Evolutionary conservation across 2,329 filamentous ascomycete genomes (phyloP).

Genomic region (Diplodia seriata): DNA sequence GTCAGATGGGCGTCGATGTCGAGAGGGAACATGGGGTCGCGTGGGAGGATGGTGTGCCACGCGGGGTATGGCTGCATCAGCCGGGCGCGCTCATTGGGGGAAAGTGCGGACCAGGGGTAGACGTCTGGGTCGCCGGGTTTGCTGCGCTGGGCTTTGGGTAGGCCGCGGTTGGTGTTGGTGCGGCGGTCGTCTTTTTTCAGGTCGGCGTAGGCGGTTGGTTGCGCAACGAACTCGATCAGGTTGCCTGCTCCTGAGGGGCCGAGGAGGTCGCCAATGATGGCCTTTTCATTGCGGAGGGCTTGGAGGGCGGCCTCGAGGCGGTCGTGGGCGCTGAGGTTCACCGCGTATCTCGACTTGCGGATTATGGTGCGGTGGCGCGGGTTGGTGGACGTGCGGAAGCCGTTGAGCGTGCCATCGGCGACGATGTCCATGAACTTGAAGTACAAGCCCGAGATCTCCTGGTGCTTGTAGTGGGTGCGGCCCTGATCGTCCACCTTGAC

Average conservation of each 20-base stretch:
- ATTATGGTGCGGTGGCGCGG: not conserved
- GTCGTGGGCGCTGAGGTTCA: not conserved
- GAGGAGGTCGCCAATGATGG: not conserved
- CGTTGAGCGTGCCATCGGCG: not conserved
- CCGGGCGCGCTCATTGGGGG: no score
- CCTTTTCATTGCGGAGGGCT: not conserved
- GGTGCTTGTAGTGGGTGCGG: not conserved
- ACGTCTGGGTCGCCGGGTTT: not conserved
- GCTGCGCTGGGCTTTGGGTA: not conserved
- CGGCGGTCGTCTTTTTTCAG: not conserved
- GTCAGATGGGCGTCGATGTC: no score
- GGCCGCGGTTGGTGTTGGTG: not conserved
- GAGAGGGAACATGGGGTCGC: no score
- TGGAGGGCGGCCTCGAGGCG: not conserved
- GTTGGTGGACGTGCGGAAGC: not conserved
- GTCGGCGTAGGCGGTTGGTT: not conserved
- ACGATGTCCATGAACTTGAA: not conserved
- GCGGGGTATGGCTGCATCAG: not conserved
- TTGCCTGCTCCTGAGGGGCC: not conserved
- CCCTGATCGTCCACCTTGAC: not conserved
- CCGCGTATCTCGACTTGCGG: not conserved
- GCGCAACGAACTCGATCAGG: not conserved
- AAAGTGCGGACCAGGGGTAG: not conserved
- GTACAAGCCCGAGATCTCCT: not conserved
- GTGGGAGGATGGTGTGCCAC: not conserved